Percentiles rank a stretch among this genome's conserved stretches.
These are phyloP conservation scores for Colletotrichum echinochloae DNA, from an alignment of 2,329 filamentous ascomycete genomes.

Conservation along the genomic window DNA sequence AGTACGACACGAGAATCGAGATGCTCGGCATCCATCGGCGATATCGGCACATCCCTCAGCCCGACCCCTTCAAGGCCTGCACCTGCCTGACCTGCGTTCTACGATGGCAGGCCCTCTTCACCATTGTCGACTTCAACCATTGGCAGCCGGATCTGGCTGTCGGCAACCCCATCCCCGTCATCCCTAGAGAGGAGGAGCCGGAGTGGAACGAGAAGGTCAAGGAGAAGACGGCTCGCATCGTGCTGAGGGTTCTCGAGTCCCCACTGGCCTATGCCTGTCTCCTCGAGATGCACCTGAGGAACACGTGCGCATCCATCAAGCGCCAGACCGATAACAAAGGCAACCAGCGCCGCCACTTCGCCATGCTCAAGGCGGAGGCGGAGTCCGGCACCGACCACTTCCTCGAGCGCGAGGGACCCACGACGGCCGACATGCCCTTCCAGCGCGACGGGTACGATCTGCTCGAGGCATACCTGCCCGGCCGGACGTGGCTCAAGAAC, in stretches of 20 bases:
- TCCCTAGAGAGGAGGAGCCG: slow-evolving; percentile 59
- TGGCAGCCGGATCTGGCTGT: slow-evolving; percentile 65
- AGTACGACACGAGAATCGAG: slow-evolving; percentile 55
- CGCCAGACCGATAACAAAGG: slow-evolving; percentile 61
- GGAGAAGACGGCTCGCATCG: slow-evolving; percentile 55
- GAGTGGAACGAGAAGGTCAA: slow-evolving; percentile 64
- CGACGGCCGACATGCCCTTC: slow-evolving; percentile 64
- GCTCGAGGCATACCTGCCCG: slow-evolving; percentile 68
- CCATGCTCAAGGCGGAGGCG: slow-evolving; percentile 54
- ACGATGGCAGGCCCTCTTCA: slow-evolving; percentile 67
- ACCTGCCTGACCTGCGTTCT: slow-evolving; percentile 68
- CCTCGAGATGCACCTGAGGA: slow-evolving; percentile 47
- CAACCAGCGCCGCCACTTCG: slow-evolving; percentile 55
- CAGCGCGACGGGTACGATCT: slow-evolving; percentile 70
- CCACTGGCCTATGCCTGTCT: slow-evolving; percentile 63
- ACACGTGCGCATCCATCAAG: slow-evolving; percentile 47
- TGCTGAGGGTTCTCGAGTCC: slow-evolving; percentile 58
- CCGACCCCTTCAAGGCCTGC: slow-evolving; percentile 62
- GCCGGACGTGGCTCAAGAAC: slow-evolving; percentile 63
- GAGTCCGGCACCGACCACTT: slow-evolving; percentile 62
- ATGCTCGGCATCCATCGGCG: slow-evolving; percentile 60
- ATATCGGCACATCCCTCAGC: slow-evolving; percentile 63
- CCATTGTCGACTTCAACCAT: slow-evolving; percentile 67
- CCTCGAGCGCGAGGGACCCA: slow-evolving; percentile 62
- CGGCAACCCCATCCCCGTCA: slow-evolving; percentile 63